Conservation (phyloP, 768 basidiomycete species). For the Collybia sordida region DNA sequence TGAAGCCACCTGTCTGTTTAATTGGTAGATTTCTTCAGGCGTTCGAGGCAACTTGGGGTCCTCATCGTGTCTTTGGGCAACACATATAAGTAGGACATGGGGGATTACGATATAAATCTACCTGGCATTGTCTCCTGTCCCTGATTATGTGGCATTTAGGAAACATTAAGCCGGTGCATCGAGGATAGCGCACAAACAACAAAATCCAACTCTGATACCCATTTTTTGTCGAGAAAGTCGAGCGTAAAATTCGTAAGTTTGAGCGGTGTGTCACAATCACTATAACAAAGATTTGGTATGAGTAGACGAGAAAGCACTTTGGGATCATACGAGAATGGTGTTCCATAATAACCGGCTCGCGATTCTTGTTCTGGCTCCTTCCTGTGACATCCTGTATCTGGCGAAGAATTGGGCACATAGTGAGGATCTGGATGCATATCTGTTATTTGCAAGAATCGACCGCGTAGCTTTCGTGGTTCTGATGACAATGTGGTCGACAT, state of each 20-base stretch:
- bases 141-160: slow-evolving; percentile 28
- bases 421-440: slow-evolving; percentile 82
- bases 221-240: slow-evolving; percentile 75
- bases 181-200: slow-evolving; percentile 65
- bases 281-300: slow-evolving; percentile 21
- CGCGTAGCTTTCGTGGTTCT: slow-evolving; percentile 55
- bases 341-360: slow-evolving; percentile 62
- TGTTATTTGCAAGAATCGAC: slow-evolving; percentile 79
- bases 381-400: slow-evolving; percentile 69
- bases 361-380: slow-evolving; percentile 56
- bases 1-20: slow-evolving; percentile 65
- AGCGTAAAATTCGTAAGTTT: slow-evolving; percentile 79
- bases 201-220: slow-evolving; percentile 86
- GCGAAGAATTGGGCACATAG: slow-evolving; percentile 52
- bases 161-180: slow-evolving; percentile 5
- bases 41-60: slow-evolving; percentile 82
- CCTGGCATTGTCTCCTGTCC: slow-evolving; percentile 81
- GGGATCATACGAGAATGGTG: slow-evolving; percentile 59
- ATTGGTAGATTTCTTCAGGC: slow-evolving; percentile 71
- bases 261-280: slow-evolving; percentile 82
- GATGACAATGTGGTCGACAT: slow-evolving; percentile 1
- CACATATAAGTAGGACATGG: background rate
- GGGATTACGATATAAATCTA: slow-evolving; percentile 19
- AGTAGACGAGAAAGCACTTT: background rate
- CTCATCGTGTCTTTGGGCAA: slow-evolving; percentile 71